These are phyloP conservation scores for Paralagenidium karlingii DNA, from an alignment of 352 stramenopile species.

Conservation along the genomic window DNA sequence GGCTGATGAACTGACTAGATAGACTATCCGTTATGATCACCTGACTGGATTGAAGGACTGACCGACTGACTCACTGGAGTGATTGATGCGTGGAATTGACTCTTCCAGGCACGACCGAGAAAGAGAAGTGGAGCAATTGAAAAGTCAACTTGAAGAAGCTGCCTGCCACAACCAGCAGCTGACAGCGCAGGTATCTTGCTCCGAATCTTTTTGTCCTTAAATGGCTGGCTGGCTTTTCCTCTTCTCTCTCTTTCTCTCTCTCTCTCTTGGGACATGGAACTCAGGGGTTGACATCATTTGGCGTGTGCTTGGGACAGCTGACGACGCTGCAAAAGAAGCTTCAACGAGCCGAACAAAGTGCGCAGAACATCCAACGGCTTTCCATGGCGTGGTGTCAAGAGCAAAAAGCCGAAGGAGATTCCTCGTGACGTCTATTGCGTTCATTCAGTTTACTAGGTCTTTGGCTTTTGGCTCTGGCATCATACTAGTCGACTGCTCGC, in stretches of 20 bases:
- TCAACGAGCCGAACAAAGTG: slow-evolving; percentile 16
- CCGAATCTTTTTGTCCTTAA: too few species aligned
- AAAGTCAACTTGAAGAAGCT: slow-evolving; percentile 20
- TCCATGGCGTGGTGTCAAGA: slow-evolving; percentile 27
- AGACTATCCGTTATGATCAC: not conserved
- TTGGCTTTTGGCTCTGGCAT: too few species aligned
- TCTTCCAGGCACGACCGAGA: slow-evolving; percentile 8
- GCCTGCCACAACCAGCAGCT: slow-evolving; percentile 26
- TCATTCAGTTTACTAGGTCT: too few species aligned
- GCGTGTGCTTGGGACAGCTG: too few species aligned
- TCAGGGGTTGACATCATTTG: too few species aligned
- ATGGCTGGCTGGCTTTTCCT: too few species aligned
- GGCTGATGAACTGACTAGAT: slow-evolving; percentile 2
- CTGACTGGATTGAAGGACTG: not conserved
- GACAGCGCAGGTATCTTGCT: slow-evolving; percentile 16
- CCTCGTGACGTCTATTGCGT: too few species aligned
- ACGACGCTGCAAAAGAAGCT: slow-evolving; percentile 19
- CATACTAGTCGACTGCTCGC: too few species aligned
- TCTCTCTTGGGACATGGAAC: too few species aligned
- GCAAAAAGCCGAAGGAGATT: too few species aligned
- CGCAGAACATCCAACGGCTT: slow-evolving; percentile 25
- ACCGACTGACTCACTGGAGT: slow-evolving; percentile 4
- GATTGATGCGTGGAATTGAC: not conserved
- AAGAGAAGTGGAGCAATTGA: slow-evolving; percentile 22
- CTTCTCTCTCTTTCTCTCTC: too few species aligned